These are phyloP conservation scores for Colletotrichum neosansevieriae DNA, from an alignment of 2,329 filamentous ascomycete genomes.

Conservation along the genomic window DNA sequence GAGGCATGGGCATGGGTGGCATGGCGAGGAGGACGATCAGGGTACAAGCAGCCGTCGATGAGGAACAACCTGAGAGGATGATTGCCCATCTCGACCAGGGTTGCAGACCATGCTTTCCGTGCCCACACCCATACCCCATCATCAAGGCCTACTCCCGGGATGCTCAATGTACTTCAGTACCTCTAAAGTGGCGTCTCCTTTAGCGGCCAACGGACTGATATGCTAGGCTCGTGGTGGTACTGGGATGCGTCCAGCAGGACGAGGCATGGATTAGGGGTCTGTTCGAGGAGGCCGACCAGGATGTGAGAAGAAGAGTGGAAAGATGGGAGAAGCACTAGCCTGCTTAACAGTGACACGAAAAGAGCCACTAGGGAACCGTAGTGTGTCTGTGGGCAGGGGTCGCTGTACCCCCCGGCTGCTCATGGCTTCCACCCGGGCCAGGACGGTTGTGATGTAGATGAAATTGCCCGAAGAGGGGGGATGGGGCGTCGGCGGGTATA, in stretches of 20 bases:
- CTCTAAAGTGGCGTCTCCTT: constrained; percentile 39
- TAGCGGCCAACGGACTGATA: constrained; percentile 40
- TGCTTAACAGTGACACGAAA: constrained; percentile 45
- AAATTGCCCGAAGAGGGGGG: constrained; percentile 55
- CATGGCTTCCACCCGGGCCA: constrained; percentile 45
- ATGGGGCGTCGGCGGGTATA: constrained; percentile 42
- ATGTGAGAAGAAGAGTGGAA: constrained; percentile 46
- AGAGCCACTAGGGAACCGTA: constrained; percentile 43
- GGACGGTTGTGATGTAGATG: constrained; percentile 55
- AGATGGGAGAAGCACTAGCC: constrained; percentile 46
- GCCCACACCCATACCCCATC: constrained; percentile 16
- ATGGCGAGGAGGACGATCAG: constrained; percentile 48
- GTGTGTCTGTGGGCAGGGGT: constrained; percentile 42
- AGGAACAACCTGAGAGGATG: constrained; percentile 38
- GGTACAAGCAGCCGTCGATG: constrained; percentile 39
- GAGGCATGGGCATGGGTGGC: constrained; percentile 53
- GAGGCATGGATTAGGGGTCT: constrained; percentile 50
- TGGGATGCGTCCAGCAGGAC: constrained; percentile 32
- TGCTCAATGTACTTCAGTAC: constrained; percentile 37
- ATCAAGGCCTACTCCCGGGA: constrained; percentile 38
- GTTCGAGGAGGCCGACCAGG: constrained; percentile 29
- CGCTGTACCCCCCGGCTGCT: constrained; percentile 33
- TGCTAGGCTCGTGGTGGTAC: constrained; percentile 40
- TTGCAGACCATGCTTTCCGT: constrained; percentile 38
- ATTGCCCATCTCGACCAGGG: constrained; percentile 38